Percentiles rank a stretch among this genome's conserved stretches.
Evolutionary conservation across 148 eudicot species (phyloP).

Genomic region (Vaccinium macrocarpon): DNA sequence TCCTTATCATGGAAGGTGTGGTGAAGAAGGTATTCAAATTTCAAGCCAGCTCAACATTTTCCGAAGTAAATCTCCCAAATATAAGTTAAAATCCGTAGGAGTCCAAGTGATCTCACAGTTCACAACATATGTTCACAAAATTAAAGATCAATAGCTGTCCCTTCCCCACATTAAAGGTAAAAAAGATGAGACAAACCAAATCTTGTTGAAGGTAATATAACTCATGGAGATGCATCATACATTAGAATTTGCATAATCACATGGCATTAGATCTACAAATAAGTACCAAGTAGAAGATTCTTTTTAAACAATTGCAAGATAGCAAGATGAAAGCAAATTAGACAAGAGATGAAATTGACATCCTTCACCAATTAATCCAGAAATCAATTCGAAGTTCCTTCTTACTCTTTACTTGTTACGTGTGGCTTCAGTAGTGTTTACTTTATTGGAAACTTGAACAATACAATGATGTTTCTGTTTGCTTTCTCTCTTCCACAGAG

Average conservation of each 20-base stretch:
- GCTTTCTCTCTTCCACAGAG: background rate
- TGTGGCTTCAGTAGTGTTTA: background rate
- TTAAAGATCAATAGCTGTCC: background rate
- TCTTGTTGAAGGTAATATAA: background rate
- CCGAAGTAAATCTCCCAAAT: background rate
- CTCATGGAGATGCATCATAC: background rate
- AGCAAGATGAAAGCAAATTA: background rate
- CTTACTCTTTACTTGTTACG: background rate
- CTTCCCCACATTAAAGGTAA: background rate
- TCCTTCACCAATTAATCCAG: background rate
- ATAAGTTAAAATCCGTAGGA: background rate
- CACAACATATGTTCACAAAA: background rate
- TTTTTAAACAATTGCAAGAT: slow-evolving; percentile 1
- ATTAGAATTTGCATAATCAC: background rate
- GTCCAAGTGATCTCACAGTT: background rate
- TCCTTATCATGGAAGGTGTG: background rate
- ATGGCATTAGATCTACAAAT: background rate
- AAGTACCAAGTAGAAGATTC: no score
- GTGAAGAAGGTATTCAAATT: background rate
- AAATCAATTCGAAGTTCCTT: background rate
- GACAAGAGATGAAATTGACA: background rate
- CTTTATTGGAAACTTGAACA: background rate
- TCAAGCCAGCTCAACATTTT: background rate
- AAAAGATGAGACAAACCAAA: background rate
- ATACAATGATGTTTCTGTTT: background rate